These are phyloP conservation scores for Luffa acutangula DNA, from an alignment of 306 rosid genomes.

Conservation along the genomic window DNA sequence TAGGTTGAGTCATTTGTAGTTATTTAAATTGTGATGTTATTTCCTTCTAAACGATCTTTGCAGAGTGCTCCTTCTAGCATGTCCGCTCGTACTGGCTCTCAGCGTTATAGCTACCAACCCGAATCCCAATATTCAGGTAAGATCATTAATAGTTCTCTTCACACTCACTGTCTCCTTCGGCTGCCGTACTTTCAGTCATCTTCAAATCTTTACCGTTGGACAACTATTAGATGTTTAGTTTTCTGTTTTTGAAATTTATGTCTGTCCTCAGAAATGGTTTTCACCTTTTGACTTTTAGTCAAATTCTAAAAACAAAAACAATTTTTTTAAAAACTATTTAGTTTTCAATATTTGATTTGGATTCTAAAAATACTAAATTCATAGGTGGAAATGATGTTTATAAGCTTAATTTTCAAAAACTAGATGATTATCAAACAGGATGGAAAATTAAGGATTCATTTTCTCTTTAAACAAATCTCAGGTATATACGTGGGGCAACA, in stretches of 20 bases:
- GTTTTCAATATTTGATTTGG: too few relatives aligned
- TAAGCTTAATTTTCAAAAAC: too few relatives aligned
- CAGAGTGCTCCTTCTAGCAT: constrained; percentile 23
- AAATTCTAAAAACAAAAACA: too few relatives aligned
- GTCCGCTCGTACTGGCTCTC: constrained; percentile 25
- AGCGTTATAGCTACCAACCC: constrained; percentile 29
- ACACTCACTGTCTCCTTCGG: constrained; percentile 24
- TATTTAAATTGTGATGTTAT: constrained; percentile 22
- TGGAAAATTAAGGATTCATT: not conserved
- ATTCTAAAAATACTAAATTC: too few relatives aligned
- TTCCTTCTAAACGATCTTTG: constrained; percentile 31
- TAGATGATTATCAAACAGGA: too few relatives aligned
- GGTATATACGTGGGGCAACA: constrained; percentile 40
- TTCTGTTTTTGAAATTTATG: too few relatives aligned
- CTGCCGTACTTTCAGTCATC: constrained; percentile 17
- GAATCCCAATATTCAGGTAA: constrained; percentile 19
- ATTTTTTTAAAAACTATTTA: too few relatives aligned
- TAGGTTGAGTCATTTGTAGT: not conserved
- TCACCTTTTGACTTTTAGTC: too few relatives aligned
- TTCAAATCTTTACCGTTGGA: not conserved
- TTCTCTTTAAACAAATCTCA: constrained; percentile 17
- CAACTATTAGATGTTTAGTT: too few relatives aligned
- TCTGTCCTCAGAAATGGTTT: too few relatives aligned
- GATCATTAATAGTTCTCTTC: constrained; percentile 11
- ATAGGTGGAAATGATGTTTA: too few relatives aligned